Percentiles rank a stretch among this genome's conserved stretches.
Evolutionary conservation across 305 asterid genomes (phyloP).

Genomic region (Rubia peregrina): DNA sequence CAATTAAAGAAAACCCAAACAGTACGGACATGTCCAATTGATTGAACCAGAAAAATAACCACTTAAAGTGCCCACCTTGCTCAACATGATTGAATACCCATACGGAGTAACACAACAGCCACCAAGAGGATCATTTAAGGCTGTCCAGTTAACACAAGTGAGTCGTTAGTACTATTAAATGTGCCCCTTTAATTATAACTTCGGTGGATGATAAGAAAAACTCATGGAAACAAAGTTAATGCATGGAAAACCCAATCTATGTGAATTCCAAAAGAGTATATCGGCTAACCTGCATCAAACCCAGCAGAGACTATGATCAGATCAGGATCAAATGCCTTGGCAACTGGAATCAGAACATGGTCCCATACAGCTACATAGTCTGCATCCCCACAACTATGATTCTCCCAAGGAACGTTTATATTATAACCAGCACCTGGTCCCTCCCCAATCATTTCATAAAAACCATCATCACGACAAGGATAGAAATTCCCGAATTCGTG

Average conservation of each 20-base stretch:
- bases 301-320: slow-evolving; percentile 82
- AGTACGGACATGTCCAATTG: neutral
- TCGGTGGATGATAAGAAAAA: neutral
- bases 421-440: slow-evolving; percentile 80
- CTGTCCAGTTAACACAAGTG: slow-evolving; percentile 37
- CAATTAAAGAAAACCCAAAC: slow-evolving; percentile 5
- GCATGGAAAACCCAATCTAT: neutral
- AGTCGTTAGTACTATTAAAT: slow-evolving; percentile 9
- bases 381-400: slow-evolving; percentile 73
- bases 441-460: slow-evolving; percentile 73
- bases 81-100: slow-evolving; percentile 80
- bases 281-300: slow-evolving; percentile 87
- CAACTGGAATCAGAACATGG: slow-evolving; percentile 73
- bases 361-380: slow-evolving; percentile 98
- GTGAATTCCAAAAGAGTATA: neutral
- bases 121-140: slow-evolving; percentile 86
- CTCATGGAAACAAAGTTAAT: neutral
- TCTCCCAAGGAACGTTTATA: slow-evolving; percentile 95
- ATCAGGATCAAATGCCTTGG: slow-evolving; percentile 79
- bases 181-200: neutral
- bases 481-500: slow-evolving; percentile 72
- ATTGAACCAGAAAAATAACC: slow-evolving; percentile 4
- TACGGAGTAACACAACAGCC: slow-evolving; percentile 80
- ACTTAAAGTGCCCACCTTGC: slow-evolving; percentile 48
- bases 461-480: slow-evolving; percentile 75